Conservation (phyloP, 805 yeast genomes). For the Candida xiaguanensis region DNA sequence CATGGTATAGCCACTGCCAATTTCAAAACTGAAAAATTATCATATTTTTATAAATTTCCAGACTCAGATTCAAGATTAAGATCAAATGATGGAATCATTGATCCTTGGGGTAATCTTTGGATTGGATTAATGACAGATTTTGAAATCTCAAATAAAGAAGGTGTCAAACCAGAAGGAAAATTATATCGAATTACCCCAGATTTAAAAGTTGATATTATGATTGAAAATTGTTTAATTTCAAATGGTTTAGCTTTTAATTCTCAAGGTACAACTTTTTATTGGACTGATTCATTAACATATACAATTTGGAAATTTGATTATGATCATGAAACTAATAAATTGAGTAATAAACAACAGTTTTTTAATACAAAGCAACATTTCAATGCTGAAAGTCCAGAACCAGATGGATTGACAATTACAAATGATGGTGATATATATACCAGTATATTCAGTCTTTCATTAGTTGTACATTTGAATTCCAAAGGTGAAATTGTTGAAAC, state of each 20-base stretch:
- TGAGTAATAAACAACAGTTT: conserved; percentile 25
- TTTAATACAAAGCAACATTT: conserved; percentile 29
- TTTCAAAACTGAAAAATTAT: conserved; percentile 32
- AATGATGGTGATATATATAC: conserved; percentile 52
- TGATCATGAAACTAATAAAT: conserved; percentile 23
- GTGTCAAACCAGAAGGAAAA: conserved; percentile 49
- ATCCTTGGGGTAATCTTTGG: conserved; percentile 72
- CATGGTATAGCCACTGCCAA: conserved; percentile 59
- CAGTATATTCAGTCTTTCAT: conserved; percentile 61
- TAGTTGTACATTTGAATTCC: conserved; percentile 51
- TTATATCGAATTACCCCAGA: conserved; percentile 32
- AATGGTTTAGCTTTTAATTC: conserved; percentile 54
- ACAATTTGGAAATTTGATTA: conserved; percentile 38
- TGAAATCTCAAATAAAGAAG: conserved; percentile 21
- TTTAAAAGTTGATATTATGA: conserved; percentile 28
- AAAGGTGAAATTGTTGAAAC: conserved; percentile 50
- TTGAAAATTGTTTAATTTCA: conserved; percentile 47
- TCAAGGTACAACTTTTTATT: conserved; percentile 27
- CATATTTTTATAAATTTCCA: conserved; percentile 41
- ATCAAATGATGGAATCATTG: conserved; percentile 82
- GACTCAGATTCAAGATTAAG: conserved; percentile 25
- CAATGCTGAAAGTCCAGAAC: conserved; percentile 44
- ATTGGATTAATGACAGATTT: conserved; percentile 77
- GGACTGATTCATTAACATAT: conserved; percentile 39
- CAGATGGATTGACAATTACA: conserved; percentile 76